Percentiles rank a stretch among this genome's conserved stretches.
Conservation (phyloP, 1,139 yeast species). For the Yamadazyma dushanensis region DNA sequence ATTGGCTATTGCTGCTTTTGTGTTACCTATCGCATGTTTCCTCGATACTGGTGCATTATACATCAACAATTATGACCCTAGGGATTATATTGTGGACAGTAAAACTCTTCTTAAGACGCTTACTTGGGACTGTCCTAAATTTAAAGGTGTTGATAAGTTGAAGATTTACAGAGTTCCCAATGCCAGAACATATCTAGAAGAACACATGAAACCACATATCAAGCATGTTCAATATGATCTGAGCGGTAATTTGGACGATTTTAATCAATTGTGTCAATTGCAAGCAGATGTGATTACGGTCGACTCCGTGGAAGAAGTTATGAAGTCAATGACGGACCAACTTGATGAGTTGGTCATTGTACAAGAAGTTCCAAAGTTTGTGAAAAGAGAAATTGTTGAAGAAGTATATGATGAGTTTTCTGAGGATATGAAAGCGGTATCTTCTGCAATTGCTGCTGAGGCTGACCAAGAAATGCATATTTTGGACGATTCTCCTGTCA, state of each 20-base stretch:
- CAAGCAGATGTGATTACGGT: constrained; percentile 17
- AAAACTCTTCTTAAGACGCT: constrained; percentile 8
- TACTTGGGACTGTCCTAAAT: constrained; percentile 6
- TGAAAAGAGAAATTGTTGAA: constrained; percentile 5
- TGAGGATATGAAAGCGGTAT: constrained; percentile 33
- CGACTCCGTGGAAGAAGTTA: constrained; percentile 15
- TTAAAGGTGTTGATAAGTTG: constrained; percentile 7
- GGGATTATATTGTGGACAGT: constrained; percentile 11
- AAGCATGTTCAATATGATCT: constrained; percentile 33
- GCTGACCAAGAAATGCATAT: constrained; percentile 8
- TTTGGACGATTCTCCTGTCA: constrained; percentile 7
- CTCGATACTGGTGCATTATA: constrained; percentile 15
- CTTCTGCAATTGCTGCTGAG: constrained; percentile 18
- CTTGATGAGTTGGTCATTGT: constrained; percentile 17
- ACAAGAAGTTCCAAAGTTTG: constrained; percentile 14
- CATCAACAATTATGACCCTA: constrained; percentile 9
- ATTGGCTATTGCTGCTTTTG: constrained; percentile 1
- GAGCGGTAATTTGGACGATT: constrained; percentile 23
- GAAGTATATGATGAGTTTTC: constrained; percentile 30
- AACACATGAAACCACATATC: constrained; percentile 21
- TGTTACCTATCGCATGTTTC: constrained; percentile 11
- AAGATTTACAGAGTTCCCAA: constrained; percentile 7
- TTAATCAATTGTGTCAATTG: constrained; percentile 9
- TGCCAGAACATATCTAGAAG: constrained; percentile 8
- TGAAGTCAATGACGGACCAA: constrained; percentile 14